Percentiles rank a stretch among this genome's conserved stretches.
These are phyloP conservation scores for Monilinia laxa DNA, from an alignment of 2,329 filamentous ascomycete genomes.

Conservation along the genomic window DNA sequence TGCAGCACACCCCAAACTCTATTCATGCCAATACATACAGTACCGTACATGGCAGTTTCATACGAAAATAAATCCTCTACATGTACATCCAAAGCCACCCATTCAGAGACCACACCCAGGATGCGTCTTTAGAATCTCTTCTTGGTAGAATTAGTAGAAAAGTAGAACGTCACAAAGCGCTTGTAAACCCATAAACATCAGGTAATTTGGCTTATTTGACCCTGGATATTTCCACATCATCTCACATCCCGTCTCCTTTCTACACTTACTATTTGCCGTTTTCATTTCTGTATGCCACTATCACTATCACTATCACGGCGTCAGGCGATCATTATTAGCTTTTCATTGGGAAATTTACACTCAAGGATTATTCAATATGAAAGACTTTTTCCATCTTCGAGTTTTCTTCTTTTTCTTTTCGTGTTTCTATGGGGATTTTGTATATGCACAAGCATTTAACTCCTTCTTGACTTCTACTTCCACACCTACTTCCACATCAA, in stretches of 20 bases:
- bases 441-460: conserved; percentile 29
- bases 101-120: background rate
- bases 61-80: background rate
- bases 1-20: conserved; percentile 1
- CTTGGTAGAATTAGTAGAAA: background rate
- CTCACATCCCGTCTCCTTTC: background rate
- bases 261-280: background rate
- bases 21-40: background rate
- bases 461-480: conserved; percentile 1
- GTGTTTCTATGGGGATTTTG: conserved; percentile 29
- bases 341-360: background rate
- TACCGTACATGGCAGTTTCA: background rate
- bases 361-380: conserved; percentile 14
- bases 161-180: conserved; percentile 1
- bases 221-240: background rate
- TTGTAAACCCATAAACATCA: background rate
- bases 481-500: background rate
- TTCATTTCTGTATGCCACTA: conserved; percentile 11
- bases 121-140: background rate
- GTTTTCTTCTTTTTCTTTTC: conserved; percentile 33
- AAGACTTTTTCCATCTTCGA: background rate
- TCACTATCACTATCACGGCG: conserved; percentile 19
- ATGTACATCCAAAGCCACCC: background rate
- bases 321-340: background rate
- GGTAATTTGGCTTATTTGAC: background rate